These are phyloP conservation scores for Pichia sp. DNA, from an alignment of 1,139 yeast species.

Conservation along the genomic window DNA sequence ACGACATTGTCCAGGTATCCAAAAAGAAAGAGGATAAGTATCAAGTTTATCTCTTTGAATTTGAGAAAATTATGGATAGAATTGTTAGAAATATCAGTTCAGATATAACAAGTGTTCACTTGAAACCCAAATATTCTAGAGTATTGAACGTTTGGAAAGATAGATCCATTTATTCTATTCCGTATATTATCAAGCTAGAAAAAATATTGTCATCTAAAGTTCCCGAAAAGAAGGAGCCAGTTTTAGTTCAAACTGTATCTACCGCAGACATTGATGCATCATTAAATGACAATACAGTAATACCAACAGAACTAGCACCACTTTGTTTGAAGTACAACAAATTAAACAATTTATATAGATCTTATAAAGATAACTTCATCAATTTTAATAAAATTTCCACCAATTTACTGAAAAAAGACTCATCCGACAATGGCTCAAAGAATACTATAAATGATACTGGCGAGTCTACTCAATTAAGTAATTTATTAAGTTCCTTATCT, in stretches of 20 bases:
- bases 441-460: too few species aligned
- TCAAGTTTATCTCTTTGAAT: constrained; percentile 51
- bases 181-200: constrained; percentile 18
- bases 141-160: constrained; percentile 72
- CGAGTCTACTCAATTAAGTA: constrained; percentile 4
- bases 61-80: constrained; percentile 34
- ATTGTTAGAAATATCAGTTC: constrained; percentile 29
- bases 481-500: constrained; percentile 7
- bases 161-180: constrained; percentile 40
- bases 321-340: constrained; percentile 3
- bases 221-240: too few species aligned
- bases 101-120: constrained; percentile 9
- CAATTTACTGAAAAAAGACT: neutral
- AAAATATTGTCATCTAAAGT: constrained; percentile 3
- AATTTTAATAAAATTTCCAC: constrained; percentile 6
- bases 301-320: constrained; percentile 5
- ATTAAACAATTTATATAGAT: constrained; percentile 4
- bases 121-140: constrained; percentile 47
- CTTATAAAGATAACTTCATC: constrained; percentile 3
- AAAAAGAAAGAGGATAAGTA: constrained; percentile 46
- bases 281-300: neutral
- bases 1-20: constrained; percentile 80
- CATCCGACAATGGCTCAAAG: neutral
- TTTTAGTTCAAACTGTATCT: neutral
- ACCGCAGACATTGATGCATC: neutral